These are phyloP conservation scores for Globisporangium cederbergense DNA, from an alignment of 352 stramenopile species.

Conservation along the genomic window DNA sequence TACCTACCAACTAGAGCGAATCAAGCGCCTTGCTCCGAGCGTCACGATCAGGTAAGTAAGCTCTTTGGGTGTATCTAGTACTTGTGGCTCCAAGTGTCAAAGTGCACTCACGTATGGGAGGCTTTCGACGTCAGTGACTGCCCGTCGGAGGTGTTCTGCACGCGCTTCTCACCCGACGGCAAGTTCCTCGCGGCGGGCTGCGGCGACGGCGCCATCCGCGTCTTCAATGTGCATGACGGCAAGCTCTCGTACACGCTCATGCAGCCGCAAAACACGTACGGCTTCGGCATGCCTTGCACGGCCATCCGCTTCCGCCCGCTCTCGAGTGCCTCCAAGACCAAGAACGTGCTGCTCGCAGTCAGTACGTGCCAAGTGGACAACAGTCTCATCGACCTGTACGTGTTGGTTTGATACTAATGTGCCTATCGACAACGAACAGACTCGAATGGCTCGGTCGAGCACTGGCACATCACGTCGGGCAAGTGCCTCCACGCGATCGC, in stretches of 20 bases:
- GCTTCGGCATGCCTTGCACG: conserved; percentile 82
- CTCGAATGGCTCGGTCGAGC: conserved; percentile 85
- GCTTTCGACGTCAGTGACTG: conserved; percentile 39
- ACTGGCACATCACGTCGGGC: conserved; percentile 92
- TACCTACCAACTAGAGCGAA: conserved; percentile 17
- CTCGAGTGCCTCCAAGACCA: conserved; percentile 81
- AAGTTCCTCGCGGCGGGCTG: conserved; percentile 82
- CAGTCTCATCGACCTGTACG: no score
- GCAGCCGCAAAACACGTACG: conserved; percentile 59
- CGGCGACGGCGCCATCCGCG: conserved; percentile 81
- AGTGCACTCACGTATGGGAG: no score
- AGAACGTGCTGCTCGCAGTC: conserved; percentile 89
- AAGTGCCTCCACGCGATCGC: conserved; percentile 91
- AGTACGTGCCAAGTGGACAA: conserved; percentile 40
- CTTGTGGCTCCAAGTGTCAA: neutral
- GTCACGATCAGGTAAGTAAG: conserved; percentile 64
- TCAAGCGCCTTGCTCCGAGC: conserved; percentile 71
- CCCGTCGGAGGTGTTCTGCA: conserved; percentile 87
- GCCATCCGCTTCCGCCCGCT: conserved; percentile 82
- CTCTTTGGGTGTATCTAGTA: neutral
- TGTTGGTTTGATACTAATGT: neutral
- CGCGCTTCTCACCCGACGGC: conserved; percentile 81
- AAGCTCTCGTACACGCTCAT: conserved; percentile 83
- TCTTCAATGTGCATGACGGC: conserved; percentile 80
- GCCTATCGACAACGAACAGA: conserved; percentile 28